Evolutionary conservation across 2,329 filamentous ascomycete species (phyloP), one percentile per base, ranked within the genome.

Genomic region (Didymella sp.): DNA sequence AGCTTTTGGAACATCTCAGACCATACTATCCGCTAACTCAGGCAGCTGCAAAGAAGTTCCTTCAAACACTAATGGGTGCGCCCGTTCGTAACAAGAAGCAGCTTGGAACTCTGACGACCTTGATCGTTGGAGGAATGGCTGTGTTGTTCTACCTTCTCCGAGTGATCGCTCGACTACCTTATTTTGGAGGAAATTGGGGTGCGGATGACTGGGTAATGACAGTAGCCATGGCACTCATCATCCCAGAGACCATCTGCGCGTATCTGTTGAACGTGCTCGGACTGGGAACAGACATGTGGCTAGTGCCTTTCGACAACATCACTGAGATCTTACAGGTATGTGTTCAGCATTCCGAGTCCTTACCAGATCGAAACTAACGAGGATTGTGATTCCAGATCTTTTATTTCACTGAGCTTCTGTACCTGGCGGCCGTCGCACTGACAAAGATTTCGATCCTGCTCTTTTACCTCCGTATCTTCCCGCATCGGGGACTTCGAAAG

Each of bases 201-300:
- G 61, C 59, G 52, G 78, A 80, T 59, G 77, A 80, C 51, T 75
- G 68, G 63, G 70, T 67, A 4, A 79, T 79, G 53, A 63, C 55
- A 27, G 42, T 31, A 33, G 44, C 37, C 60, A 42, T 69, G 50
- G 35, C 47, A 24, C 21, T 54, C 28, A 54, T 48, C 11, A 48
- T 54, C 9, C 51, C 51, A 6, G 19, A 35, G 7, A 54, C 51
- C 5, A 43, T 48, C 8, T 55, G 47, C 45, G 42, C 49, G 4
- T 27, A 56, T 27, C 31, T 61, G 6, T 54, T 53, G 38, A 53
- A 55, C 42, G 63, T 72, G 27, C 74, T 80, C 44, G 83, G 82
- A 0, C 67, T 84, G 6, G 81, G 82, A 1, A 77, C 69, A 17
- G 82, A 85, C 53, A 76, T 84, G 25, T 85, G 82, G 82, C 80